Base-by-base conservation (phyloP, 2,329 filamentous ascomycete species). In the Mycosphaerelloides madeirae region DNA sequence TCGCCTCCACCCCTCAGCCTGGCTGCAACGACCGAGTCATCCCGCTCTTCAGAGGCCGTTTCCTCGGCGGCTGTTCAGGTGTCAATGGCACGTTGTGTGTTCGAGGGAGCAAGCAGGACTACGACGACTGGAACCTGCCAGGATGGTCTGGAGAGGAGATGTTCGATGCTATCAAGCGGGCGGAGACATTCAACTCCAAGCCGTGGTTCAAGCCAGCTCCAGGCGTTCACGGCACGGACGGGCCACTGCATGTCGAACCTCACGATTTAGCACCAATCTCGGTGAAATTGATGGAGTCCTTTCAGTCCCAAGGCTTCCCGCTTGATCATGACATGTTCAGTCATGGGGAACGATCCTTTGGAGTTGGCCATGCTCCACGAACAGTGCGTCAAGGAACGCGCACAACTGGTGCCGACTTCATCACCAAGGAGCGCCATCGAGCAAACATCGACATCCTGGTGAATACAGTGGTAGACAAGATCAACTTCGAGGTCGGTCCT, bases 401-500 rank as follows among this genome's bases (percentile, higher is more conserved):
- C 12, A 73, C 71, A 1, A 79, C 75, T 0, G 68, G 70, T 0
- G 76, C 76, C 3, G 75, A 80, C 54, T 80, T 76, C 41, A 58
- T 74, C 29, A 65, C 62, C 7, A 68, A 67, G 15, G 60, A 62
- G 34, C 59, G 65, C 25, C 55, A 66, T 1, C 60, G 56, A 35
- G 39, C 56, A 1, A 78, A 78, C 39, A 64, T 79, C 16, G 76
- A 43, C 59, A 77, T 41, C 38, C 58, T 71, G 42, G 43, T 44
- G 34, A 44, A 56, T 34, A 37, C 46, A 9, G 44, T 41, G 3
- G 84, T 79, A 51, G 81, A 82, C 44, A 82, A 81, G 60, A 65
- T 87, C 60, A 69, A 70, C 31, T 83, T 82, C 49, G 81, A 83
- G 29, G 36, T 32, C 11, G 76, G 80, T 1, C 79, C 44, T 2